Conservation (phyloP, 345 rosid species). For the Populus euphratica region DNA sequence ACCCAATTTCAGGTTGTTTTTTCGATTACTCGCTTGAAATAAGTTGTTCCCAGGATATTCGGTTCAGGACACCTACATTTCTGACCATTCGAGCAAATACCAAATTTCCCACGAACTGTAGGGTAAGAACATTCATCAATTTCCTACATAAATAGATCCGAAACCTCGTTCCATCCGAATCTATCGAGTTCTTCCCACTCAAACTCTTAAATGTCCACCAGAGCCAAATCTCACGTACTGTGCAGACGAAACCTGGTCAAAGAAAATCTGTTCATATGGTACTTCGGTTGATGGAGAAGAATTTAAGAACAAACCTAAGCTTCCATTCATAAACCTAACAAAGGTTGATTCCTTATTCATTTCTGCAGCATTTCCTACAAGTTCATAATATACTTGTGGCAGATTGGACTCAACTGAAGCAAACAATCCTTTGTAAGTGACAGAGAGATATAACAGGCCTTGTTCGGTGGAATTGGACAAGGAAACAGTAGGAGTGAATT, state of each 20-base stretch:
- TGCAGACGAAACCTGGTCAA: slow-evolving; percentile 1
- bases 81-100: slow-evolving; percentile 25
- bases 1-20: slow-evolving; percentile 25
- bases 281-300: slow-evolving; percentile 3
- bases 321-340: slow-evolving; percentile 9
- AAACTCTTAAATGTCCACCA: slow-evolving; percentile 32
- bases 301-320: neutral
- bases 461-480: slow-evolving; percentile 3
- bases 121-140: slow-evolving; percentile 26
- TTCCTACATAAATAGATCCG: slow-evolving; percentile 14
- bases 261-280: neutral
- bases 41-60: neutral
- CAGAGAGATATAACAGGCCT: slow-evolving; percentile 20
- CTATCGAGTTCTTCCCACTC: neutral
- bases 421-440: slow-evolving; percentile 11
- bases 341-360: slow-evolving; percentile 6
- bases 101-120: slow-evolving; percentile 30
- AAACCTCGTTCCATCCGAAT: slow-evolving; percentile 7
- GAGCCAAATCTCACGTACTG: slow-evolving; percentile 16
- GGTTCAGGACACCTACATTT: slow-evolving; percentile 23
- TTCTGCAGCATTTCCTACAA: neutral
- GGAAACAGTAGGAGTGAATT: slow-evolving; percentile 17
- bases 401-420: slow-evolving; percentile 20
- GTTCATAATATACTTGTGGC: neutral
- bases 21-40: slow-evolving; percentile 16